Evolutionary conservation across 164 flowering plant species (phyloP).

Genomic region (Kalanchoe fedtschenkoi): DNA sequence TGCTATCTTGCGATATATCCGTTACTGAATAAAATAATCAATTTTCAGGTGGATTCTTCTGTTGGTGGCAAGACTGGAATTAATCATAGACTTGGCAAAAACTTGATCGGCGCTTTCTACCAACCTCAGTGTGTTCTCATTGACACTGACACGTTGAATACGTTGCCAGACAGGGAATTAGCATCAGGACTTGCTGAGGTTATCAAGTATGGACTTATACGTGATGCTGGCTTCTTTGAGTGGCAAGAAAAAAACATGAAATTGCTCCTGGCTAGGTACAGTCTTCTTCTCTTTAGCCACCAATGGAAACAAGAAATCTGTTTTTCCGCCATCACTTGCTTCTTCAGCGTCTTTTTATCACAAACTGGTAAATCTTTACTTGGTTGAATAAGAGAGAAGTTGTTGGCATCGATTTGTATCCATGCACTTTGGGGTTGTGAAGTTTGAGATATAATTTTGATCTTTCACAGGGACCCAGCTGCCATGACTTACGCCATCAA

Average conservation of each 20-base stretch:
- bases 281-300: not conserved
- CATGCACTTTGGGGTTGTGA: not conserved
- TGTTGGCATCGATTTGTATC: not conserved
- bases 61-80: conserved; percentile 99
- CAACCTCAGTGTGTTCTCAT: conserved; percentile 96
- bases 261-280: conserved; percentile 65
- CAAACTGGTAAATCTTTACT: not conserved
- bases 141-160: conserved; percentile 82
- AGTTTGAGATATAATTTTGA: not conserved
- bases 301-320: not conserved
- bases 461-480: conserved; percentile 60
- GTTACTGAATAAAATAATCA: not conserved
- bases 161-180: conserved; percentile 88
- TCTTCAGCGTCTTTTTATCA: not conserved
- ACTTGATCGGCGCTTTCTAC: conserved; percentile 94
- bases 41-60: conserved; percentile 84
- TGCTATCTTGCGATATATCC: not conserved
- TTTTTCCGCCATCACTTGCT: not conserved
- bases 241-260: conserved; percentile 97
- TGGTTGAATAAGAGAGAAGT: not conserved
- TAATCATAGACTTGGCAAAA: conserved; percentile 87
- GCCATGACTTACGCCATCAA: conserved; percentile 87
- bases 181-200: conserved; percentile 96
- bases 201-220: conserved; percentile 90
- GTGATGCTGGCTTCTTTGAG: conserved; percentile 88